phyloP scores from a whole-genome alignment of 2,329 filamentous ascomycete species.

The Tolypocladium nubicola region DNA sequence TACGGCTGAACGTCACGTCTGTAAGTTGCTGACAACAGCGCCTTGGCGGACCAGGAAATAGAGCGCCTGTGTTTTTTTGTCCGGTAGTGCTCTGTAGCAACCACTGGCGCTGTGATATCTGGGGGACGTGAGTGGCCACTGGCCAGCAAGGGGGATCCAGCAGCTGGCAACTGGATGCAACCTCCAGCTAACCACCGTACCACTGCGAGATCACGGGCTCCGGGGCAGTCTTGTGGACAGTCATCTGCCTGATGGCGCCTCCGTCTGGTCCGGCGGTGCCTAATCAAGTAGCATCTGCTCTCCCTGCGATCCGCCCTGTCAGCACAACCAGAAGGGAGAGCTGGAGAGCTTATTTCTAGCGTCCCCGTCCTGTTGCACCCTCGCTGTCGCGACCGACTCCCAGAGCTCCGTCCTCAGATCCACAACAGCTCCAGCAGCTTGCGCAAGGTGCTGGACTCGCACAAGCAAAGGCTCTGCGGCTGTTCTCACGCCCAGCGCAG shows the following conservation, averaged over 20 bases:
- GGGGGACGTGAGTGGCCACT: neutral
- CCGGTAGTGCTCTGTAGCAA: neutral
- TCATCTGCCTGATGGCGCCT: neutral
- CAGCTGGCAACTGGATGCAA: neutral
- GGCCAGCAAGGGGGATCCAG: neutral
- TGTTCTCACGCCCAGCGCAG: neutral
- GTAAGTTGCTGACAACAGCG: too few species aligned
- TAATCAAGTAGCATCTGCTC: neutral
- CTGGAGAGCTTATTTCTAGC: neutral
- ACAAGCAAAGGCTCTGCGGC: neutral
- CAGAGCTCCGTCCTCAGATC: neutral
- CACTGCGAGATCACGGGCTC: neutral
- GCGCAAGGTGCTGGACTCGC: neutral
- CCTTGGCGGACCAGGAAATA: too few species aligned
- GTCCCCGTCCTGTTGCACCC: neutral
- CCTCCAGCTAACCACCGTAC: neutral
- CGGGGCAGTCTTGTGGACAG: neutral
- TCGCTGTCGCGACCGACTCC: neutral
- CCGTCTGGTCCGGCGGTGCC: neutral
- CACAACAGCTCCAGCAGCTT: neutral
- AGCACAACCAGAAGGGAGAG: too few species aligned
- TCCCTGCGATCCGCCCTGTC: neutral
- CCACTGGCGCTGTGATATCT: neutral
- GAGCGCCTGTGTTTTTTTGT: neutral
- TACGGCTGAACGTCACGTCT: neutral